Evolutionary conservation across 495 filamentous ascomycete genomes (phyloP).

Genomic region (Penicillium roqueforti): DNA sequence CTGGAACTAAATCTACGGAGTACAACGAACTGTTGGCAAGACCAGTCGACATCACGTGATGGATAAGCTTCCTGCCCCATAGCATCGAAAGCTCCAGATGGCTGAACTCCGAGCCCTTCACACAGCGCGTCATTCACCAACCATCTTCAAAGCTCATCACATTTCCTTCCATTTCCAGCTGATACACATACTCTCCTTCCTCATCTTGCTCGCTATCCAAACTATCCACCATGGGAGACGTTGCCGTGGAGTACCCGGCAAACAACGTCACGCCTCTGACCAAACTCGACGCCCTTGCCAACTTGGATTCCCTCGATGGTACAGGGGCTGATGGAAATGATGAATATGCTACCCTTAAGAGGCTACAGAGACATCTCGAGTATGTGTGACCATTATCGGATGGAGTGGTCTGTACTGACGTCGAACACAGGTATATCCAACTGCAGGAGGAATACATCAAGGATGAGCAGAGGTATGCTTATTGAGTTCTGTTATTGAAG

Average conservation of each 20-base stretch:
- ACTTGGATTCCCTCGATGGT: conserved; percentile 83
- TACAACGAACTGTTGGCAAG: background rate
- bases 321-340: conserved; percentile 76
- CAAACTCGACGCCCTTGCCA: conserved; percentile 79
- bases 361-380: conserved; percentile 93
- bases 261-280: conserved; percentile 68
- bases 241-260: conserved; percentile 73
- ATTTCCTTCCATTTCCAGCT: background rate
- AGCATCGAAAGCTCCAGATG: conserved; percentile 19
- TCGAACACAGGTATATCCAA: conserved; percentile 71
- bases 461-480: conserved; percentile 85
- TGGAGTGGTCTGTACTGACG: conserved; percentile 26
- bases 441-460: conserved; percentile 99
- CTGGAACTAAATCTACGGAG: background rate
- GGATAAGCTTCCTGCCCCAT: conserved; percentile 18
- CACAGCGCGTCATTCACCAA: conserved; percentile 17
- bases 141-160: conserved; percentile 5
- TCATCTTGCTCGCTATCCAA: background rate
- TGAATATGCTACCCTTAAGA: conserved; percentile 92
- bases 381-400: conserved; percentile 36
- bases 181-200: background rate
- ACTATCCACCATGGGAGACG: conserved; percentile 67
- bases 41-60: conserved; percentile 11
- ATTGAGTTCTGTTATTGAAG: background rate
- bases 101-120: conserved; percentile 13